Percentiles rank a stretch among this genome's conserved stretches.
Evolutionary conservation across 2,329 filamentous ascomycete species (phyloP).

Genomic region (Colletotrichum siamense): DNA sequence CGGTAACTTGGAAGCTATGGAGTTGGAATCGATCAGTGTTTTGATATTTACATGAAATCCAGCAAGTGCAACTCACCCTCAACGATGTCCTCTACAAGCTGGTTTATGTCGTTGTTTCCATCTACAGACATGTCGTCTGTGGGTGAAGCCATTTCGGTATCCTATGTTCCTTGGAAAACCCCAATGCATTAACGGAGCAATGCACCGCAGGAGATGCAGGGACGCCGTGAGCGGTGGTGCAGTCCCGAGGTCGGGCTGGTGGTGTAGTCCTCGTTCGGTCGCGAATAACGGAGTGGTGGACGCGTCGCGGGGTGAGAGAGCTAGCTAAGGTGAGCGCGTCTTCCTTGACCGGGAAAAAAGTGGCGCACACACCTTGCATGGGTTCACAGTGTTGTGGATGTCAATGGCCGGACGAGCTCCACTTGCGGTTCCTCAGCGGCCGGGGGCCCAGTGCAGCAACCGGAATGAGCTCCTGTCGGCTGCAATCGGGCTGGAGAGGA

Average conservation of each 20-base stretch:
- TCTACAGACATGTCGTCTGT: constrained; percentile 23
- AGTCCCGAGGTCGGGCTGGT: neutral
- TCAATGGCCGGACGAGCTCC: neutral
- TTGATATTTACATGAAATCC: neutral
- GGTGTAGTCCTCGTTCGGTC: neutral
- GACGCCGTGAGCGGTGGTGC: neutral
- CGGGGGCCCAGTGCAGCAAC: neutral
- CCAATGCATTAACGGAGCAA: neutral
- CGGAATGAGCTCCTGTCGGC: neutral
- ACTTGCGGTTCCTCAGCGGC: neutral
- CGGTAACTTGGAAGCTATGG: constrained; percentile 61
- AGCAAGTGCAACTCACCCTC: constrained; percentile 15
- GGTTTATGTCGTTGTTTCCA: constrained; percentile 36
- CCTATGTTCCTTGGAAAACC: neutral
- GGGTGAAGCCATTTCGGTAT: neutral
- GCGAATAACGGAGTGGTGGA: neutral
- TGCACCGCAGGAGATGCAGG: neutral
- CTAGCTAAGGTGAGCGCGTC: constrained; percentile 6
- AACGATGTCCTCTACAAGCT: constrained; percentile 42
- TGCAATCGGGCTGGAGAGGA: neutral
- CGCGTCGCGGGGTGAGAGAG: constrained; percentile 9
- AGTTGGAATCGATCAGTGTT: neutral
- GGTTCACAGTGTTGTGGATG: neutral
- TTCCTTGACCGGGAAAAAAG: neutral
- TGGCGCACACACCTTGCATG: neutral